phyloP scores from a whole-genome alignment of 2,329 filamentous ascomycete genomes.

The Capronia epimyces region DNA sequence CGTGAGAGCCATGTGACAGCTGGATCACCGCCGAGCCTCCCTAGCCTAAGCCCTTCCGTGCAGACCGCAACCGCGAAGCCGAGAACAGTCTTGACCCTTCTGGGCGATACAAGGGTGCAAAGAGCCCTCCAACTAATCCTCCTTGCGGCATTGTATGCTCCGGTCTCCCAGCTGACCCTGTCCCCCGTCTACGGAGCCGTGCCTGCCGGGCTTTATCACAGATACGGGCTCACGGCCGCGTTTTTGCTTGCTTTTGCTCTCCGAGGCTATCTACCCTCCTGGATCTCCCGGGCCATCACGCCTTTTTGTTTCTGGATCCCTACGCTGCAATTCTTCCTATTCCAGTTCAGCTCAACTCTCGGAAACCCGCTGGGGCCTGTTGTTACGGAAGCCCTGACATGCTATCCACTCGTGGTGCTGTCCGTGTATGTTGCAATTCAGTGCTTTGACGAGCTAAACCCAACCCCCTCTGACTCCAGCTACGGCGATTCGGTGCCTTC shows the following conservation, averaged over 20 bases:
- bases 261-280: constrained; percentile 46
- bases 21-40: not conserved
- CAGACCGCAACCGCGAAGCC: not conserved
- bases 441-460: constrained; percentile 50
- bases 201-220: constrained; percentile 67
- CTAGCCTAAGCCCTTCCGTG: not conserved
- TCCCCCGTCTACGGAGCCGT: constrained; percentile 86
- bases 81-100: constrained; percentile 2
- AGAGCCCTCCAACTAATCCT: constrained; percentile 35
- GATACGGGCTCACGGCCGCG: constrained; percentile 58
- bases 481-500: constrained; percentile 60
- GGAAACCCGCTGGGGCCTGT: constrained; percentile 69
- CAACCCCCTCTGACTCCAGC: constrained; percentile 50
- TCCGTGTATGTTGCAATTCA: constrained; percentile 60
- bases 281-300: constrained; percentile 51
- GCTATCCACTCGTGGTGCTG: constrained; percentile 63
- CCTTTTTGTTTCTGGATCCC: constrained; percentile 72
- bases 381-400: constrained; percentile 66
- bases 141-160: constrained; percentile 39
- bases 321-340: constrained; percentile 65
- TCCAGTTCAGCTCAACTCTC: constrained; percentile 58
- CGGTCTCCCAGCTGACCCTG: constrained; percentile 59
- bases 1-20: too few species aligned
- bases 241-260: constrained; percentile 68
- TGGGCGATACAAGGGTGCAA: constrained; percentile 19